Percentiles rank a stretch among this genome's conserved stretches.
Conservation (phyloP, 208 protist genomes). For the Acanthamoeba triangularis region DNA sequence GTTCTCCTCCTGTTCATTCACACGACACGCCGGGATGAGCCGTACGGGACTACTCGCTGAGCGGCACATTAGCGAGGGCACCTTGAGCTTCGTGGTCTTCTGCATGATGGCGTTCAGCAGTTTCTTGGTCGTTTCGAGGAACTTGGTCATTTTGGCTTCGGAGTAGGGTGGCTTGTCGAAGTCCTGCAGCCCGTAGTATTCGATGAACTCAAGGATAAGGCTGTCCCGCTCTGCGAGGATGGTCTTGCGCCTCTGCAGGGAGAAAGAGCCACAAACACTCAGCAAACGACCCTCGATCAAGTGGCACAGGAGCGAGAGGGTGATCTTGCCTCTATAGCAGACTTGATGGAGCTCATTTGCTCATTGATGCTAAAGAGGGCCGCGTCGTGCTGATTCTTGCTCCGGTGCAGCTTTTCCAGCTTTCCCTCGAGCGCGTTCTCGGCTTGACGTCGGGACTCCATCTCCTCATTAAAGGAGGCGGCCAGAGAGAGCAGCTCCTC, state of each 20-base stretch:
- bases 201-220: background rate
- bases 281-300: too few relatives aligned
- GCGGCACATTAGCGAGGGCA: too few relatives aligned
- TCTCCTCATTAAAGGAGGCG: constrained; percentile 71
- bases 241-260: background rate
- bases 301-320: too few relatives aligned
- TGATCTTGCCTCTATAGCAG: background rate
- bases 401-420: background rate
- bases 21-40: too few relatives aligned
- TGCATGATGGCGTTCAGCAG: background rate
- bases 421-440: background rate
- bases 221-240: background rate
- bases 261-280: too few relatives aligned
- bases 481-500: constrained; percentile 76
- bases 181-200: background rate
- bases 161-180: background rate
- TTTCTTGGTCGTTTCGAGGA: constrained; percentile 12
- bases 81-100: background rate
- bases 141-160: background rate
- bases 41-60: too few relatives aligned
- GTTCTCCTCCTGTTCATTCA: constrained; percentile 24
- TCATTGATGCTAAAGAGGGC: constrained; percentile 20
- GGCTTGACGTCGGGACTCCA: background rate
- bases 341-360: background rate
- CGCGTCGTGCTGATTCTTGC: background rate